phyloP scores from a whole-genome alignment of 345 rosid species.

The Euphorbia tirucalli region DNA sequence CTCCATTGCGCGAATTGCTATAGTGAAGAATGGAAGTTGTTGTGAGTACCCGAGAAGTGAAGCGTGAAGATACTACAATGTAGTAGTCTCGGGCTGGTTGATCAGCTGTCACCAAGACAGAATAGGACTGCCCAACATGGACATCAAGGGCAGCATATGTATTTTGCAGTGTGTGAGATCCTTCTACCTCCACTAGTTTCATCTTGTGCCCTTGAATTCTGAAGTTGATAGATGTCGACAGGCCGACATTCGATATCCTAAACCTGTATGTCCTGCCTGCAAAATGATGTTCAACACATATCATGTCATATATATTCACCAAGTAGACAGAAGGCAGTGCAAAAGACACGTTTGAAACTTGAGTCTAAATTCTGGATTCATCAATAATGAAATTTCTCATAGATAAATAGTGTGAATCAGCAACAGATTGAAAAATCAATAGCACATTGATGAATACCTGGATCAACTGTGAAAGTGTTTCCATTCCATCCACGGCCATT shows the following conservation, averaged over 20 bases:
- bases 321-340: too few relatives aligned
- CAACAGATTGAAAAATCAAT: too few relatives aligned
- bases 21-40: conserved; percentile 61
- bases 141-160: conserved; percentile 60
- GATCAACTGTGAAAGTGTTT: conserved; percentile 34
- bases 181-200: conserved; percentile 75
- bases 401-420: too few relatives aligned
- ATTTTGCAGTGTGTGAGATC: conserved; percentile 71
- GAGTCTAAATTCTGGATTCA: too few relatives aligned
- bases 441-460: conserved; percentile 12
- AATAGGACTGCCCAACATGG: conserved; percentile 71
- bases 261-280: conserved; percentile 72
- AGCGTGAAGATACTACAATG: conserved; percentile 62
- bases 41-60: conserved; percentile 51
- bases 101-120: conserved; percentile 70
- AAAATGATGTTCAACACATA: too few relatives aligned
- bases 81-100: conserved; percentile 64
- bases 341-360: too few relatives aligned
- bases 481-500: conserved; percentile 40
- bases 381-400: too few relatives aligned
- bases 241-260: conserved; percentile 76
- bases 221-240: conserved; percentile 61
- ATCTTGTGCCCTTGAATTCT: conserved; percentile 80
- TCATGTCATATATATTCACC: too few relatives aligned
- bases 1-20: conserved; percentile 53